Conservation (phyloP, 805 yeast species). For the Isabelozyma heimii region DNA sequence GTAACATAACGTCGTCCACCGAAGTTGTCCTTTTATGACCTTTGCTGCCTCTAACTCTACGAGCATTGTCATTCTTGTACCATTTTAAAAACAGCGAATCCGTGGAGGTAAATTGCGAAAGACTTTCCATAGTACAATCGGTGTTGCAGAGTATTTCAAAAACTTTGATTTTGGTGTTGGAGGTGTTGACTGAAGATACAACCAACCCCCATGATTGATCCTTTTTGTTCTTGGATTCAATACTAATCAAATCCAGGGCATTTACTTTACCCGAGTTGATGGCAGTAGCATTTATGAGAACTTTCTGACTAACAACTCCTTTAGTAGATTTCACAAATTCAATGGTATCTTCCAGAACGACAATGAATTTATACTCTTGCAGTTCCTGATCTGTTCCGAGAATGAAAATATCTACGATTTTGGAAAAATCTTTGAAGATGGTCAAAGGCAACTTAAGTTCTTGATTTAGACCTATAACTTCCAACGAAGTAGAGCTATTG, state of each 20-base stretch:
- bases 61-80: background rate
- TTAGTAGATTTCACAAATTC: background rate
- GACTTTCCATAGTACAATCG: background rate
- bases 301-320: background rate
- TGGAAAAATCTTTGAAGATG: background rate
- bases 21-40: slow-evolving; percentile 4
- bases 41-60: slow-evolving; percentile 2
- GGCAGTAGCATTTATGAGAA: background rate
- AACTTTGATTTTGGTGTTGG: background rate
- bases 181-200: background rate
- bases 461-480: background rate
- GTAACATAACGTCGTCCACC: slow-evolving; percentile 8
- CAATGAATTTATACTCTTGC: background rate
- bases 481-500: background rate
- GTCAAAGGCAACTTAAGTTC: background rate
- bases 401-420: background rate
- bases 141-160: background rate
- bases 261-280: background rate
- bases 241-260: background rate
- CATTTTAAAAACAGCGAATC: background rate
- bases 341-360: background rate
- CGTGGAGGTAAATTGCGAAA: background rate
- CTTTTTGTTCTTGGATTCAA: background rate
- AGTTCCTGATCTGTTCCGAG: background rate
- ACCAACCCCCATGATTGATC: background rate